A percentile compares a stretch with the other conserved stretches of the same genome.
Evolutionary conservation across 768 basidiomycete species (phyloP).

Genomic region (Sarcodon aspratus): DNA sequence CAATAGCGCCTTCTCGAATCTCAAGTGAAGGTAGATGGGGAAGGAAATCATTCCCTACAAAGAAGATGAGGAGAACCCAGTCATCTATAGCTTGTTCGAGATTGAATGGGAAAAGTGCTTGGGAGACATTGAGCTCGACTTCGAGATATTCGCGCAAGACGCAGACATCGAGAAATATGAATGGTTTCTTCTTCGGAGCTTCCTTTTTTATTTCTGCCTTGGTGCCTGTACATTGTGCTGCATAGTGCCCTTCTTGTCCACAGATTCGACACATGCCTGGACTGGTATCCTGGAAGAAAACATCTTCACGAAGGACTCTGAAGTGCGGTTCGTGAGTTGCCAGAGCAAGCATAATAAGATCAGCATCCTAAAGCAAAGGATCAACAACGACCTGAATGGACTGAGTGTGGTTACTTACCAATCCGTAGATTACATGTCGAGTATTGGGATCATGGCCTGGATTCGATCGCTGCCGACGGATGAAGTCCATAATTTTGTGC

Average conservation of each 20-base stretch:
- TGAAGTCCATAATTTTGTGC: conserved; percentile 99
- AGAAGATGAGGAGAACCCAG: conserved; percentile 99
- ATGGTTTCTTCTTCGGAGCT: conserved; percentile 79
- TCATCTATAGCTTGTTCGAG: conserved; percentile 98
- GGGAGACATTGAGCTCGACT: conserved; percentile 82
- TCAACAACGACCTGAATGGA: conserved; percentile 2
- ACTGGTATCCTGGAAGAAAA: conserved; percentile 78
- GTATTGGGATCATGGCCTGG: conserved; percentile 93
- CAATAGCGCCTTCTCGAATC: conserved; percentile 98
- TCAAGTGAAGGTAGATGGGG: conserved; percentile 97
- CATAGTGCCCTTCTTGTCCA: conserved; percentile 91
- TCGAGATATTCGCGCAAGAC: conserved; percentile 96
- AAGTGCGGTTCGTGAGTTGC: conserved; percentile 99
- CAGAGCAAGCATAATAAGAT: conserved; percentile 96
- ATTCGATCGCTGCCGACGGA: conserved; percentile 80
- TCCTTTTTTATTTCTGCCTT: conserved; percentile 60
- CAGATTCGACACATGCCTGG: conserved; percentile 80
- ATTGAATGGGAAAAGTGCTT: conserved; percentile 74
- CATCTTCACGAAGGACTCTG: conserved; percentile 94
- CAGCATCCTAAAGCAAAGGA: conserved; percentile 66
- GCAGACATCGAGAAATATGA: conserved; percentile 98
- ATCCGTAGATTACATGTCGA: conserved; percentile 91
- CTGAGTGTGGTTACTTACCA: conserved; percentile 41
- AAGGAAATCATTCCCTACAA: conserved; percentile 99
- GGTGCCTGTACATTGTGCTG: conserved; percentile 84